Conservation (phyloP, 148 eudicot species). For the Persicaria maculosa region DNA sequence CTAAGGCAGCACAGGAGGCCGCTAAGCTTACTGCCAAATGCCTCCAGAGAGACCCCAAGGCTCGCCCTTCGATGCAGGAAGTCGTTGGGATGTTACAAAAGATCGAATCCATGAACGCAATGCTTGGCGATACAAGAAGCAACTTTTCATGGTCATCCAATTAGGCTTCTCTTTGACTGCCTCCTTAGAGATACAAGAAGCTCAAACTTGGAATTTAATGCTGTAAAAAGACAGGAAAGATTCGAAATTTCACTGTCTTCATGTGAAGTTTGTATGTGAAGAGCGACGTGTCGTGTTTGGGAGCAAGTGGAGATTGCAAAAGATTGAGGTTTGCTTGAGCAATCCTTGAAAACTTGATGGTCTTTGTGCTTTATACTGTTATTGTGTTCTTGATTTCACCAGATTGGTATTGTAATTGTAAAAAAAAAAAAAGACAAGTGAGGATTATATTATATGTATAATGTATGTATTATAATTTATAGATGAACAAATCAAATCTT, state of each 20-base stretch:
- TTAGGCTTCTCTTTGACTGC: background rate
- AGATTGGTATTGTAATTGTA: too few species aligned
- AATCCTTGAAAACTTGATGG: too few species aligned
- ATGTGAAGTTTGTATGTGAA: background rate
- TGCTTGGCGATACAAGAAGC: background rate
- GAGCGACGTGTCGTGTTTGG: too few species aligned
- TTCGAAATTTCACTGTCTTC: background rate
- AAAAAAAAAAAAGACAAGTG: too few species aligned
- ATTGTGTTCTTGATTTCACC: background rate
- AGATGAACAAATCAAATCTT: too few species aligned
- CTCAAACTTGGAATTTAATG: background rate
- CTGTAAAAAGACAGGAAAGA: background rate
- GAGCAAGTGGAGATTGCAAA: too few species aligned
- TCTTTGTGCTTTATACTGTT: background rate
- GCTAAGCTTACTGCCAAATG: slow-evolving; percentile 1
- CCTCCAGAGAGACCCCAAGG: background rate
- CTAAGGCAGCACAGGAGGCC: background rate
- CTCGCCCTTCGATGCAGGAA: background rate
- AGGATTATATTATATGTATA: too few species aligned
- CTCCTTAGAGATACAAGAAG: background rate
- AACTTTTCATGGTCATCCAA: slow-evolving; percentile 2
- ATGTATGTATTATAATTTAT: too few species aligned
- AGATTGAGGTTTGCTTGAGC: too few species aligned
- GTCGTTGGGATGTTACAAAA: background rate
- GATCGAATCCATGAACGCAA: background rate